phyloP scores from a whole-genome alignment of 116 monocot genomes.

The Dioscorea cayenensis region DNA sequence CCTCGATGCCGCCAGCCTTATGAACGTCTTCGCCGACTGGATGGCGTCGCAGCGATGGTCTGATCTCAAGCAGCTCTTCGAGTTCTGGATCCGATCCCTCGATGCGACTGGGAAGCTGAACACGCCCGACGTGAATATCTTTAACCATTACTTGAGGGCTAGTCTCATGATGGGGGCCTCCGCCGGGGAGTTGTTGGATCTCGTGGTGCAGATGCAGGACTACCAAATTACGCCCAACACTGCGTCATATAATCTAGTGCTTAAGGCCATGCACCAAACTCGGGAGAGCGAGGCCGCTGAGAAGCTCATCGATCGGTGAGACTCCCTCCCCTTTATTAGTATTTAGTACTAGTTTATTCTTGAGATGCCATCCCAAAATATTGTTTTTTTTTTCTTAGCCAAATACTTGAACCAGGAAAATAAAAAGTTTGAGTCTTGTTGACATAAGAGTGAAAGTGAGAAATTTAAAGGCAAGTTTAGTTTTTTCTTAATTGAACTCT shows the following conservation, averaged over 20 bases:
- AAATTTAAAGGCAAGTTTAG: too few relatives aligned
- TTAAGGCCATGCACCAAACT: constrained; percentile 77
- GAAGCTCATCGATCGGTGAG: constrained; percentile 68
- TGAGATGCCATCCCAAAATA: too few relatives aligned
- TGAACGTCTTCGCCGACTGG: constrained; percentile 74
- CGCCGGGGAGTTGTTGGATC: constrained; percentile 66
- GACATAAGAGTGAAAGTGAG: too few relatives aligned
- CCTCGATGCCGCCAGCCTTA: constrained; percentile 38
- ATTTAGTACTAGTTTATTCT: background rate
- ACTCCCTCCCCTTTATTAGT: background rate
- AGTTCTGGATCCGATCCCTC: constrained; percentile 79
- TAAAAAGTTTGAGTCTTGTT: too few relatives aligned
- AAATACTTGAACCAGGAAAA: too few relatives aligned
- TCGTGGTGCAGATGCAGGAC: constrained; percentile 77
- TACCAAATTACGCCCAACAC: constrained; percentile 62
- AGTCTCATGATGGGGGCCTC: constrained; percentile 69
- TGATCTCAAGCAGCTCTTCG: constrained; percentile 80
- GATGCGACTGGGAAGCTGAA: constrained; percentile 79
- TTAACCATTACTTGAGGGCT: constrained; percentile 80
- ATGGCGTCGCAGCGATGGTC: constrained; percentile 72
- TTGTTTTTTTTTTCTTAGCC: too few relatives aligned
- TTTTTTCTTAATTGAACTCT: too few relatives aligned
- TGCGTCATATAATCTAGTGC: constrained; percentile 80
- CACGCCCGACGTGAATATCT: constrained; percentile 67
- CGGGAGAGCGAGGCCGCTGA: constrained; percentile 56